Evolutionary conservation across 2,329 filamentous ascomycete species (phyloP), one percentile per base, ranked within the genome.

Genomic region (Sporothrix euskadiensis): DNA sequence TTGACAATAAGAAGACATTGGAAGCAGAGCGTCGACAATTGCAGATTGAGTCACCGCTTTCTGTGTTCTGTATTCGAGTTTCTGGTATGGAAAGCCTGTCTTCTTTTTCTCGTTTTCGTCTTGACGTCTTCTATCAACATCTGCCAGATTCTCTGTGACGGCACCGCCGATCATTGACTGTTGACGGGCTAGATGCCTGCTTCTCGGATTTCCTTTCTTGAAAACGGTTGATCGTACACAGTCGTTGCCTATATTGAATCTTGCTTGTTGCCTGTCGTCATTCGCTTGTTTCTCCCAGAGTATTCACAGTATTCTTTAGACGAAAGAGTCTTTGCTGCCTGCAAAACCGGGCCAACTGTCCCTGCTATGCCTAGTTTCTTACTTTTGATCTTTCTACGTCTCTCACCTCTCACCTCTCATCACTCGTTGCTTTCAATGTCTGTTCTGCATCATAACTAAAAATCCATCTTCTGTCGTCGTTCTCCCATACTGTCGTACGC

Each of bases 341-440:
- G 22, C 19, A n/a, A 9, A 63, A 63, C 35, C 59, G 59, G 59
- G 59, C 59, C 59, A 63, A 63, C 22, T 63, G 35, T 63, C 35
- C 59, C 32, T 41, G 19, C 32, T 32, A 63, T 63, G 59, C 59
- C 59, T 63, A 63, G 19, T 63, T 63, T 63, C 59, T 63, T 63
- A 63, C 59, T 63, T 63, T n/a, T 56, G 5, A n/a, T 56, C 6
- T 44, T 14, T 9, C 9, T 8, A 12, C 41, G 12, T 14, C 41
- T 44, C 41, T 44, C 9, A 44, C 41, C 47, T 54, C 22, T 54
- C 52, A 54, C 52, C 52, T 26, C 47, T 16, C 16, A 52, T 5
- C 32, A 10, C 22, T 63, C 32, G 52, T 9, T 54, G 56, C 32
- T n/a, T 41, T 63, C 19, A 22, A 19, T n/a, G 19, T 54, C 8